Conservation (phyloP, 192 early-diverging fungal genomes). For the Neocallimastix lanati region DNA sequence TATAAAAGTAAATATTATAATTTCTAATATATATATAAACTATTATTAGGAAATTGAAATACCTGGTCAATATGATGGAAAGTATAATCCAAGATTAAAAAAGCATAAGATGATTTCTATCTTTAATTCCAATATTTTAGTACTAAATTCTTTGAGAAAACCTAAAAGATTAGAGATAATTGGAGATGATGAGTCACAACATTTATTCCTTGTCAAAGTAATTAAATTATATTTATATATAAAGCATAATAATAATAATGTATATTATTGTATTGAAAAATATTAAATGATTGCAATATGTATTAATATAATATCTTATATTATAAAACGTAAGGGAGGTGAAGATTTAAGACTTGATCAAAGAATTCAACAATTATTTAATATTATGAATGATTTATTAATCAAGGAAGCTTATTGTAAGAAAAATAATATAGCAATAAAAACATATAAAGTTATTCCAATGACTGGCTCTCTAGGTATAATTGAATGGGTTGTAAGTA, state of each 20-base stretch:
- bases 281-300: too few species aligned
- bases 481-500: slow-evolving; percentile 45
- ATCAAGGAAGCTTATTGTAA: slow-evolving; percentile 25
- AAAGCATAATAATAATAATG: too few species aligned
- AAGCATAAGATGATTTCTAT: slow-evolving; percentile 36
- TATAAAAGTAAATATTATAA: too few species aligned
- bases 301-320: too few species aligned
- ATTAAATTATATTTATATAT: neutral
- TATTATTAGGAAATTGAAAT: slow-evolving; percentile 34
- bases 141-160: slow-evolving; percentile 49
- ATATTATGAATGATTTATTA: slow-evolving; percentile 58
- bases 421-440: slow-evolving; percentile 31
- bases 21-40: too few species aligned
- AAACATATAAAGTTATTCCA: slow-evolving; percentile 53
- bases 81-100: slow-evolving; percentile 24
- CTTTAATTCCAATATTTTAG: slow-evolving; percentile 41
- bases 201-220: slow-evolving; percentile 60
- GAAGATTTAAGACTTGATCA: slow-evolving; percentile 66
- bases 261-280: too few species aligned
- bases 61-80: slow-evolving; percentile 54
- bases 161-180: slow-evolving; percentile 51
- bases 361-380: slow-evolving; percentile 55
- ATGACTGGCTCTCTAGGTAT: slow-evolving; percentile 43
- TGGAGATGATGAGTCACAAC: slow-evolving; percentile 54
- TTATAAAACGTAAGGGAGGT: slow-evolving; percentile 36